Evolutionary conservation across 164 flowering plant genomes (phyloP).

Genomic region (Magnolia kwangsiensis): DNA sequence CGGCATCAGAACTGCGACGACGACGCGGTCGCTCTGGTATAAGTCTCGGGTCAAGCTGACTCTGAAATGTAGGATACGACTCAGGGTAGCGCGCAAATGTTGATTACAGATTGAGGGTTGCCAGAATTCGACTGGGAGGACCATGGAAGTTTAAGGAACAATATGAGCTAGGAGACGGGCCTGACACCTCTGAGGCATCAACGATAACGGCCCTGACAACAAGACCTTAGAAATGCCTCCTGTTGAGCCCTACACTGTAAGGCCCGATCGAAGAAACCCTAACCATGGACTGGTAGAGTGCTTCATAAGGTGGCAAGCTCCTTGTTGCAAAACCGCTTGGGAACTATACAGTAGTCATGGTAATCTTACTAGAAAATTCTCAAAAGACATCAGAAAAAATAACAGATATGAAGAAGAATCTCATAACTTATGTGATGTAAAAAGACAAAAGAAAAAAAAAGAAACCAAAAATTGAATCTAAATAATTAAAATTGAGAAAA

Average conservation of each 20-base stretch:
- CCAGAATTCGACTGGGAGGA: too few species aligned
- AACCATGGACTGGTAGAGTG: constrained; percentile 31
- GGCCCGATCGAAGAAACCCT: constrained; percentile 10
- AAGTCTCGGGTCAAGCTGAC: too few species aligned
- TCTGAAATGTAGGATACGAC: too few species aligned
- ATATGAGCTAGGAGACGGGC: too few species aligned
- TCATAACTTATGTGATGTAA: neutral
- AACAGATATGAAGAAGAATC: neutral
- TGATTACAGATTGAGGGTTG: too few species aligned
- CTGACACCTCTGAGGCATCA: constrained; percentile 94
- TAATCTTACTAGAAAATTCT: neutral
- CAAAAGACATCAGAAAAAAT: neutral
- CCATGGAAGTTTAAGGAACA: too few species aligned
- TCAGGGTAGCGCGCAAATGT: too few species aligned
- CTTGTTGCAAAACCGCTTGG: constrained; percentile 33
- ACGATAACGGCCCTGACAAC: constrained; percentile 75
- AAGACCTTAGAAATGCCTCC: constrained; percentile 28
- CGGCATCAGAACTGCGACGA: too few species aligned
- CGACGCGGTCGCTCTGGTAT: too few species aligned
- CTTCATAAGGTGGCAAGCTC: constrained; percentile 45
- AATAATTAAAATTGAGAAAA: too few species aligned
- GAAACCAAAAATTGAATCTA: too few species aligned
- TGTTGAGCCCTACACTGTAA: constrained; percentile 2
- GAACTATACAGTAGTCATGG: constrained; percentile 52
- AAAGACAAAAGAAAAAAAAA: too few species aligned